Conservation (phyloP, 441 rosid species). For the Heliophila coronopifolia region DNA sequence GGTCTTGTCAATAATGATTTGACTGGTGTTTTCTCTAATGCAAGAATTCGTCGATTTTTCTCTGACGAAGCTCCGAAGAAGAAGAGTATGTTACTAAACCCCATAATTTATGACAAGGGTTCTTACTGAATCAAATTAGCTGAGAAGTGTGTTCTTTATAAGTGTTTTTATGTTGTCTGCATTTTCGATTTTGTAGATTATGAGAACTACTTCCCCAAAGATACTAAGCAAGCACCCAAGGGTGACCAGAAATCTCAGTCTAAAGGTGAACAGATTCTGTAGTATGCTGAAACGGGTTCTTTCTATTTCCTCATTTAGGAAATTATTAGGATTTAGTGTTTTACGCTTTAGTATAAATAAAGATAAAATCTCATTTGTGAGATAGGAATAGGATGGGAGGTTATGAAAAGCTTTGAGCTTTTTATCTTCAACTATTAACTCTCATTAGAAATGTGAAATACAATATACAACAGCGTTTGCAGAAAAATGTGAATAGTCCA, state of each 20-base stretch:
- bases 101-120: not conserved
- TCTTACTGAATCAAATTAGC: too few species aligned
- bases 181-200: constrained; percentile 37
- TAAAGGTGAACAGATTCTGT: constrained; percentile 38
- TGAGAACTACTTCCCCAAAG: constrained; percentile 60
- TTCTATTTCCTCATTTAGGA: not conserved
- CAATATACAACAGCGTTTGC: not conserved
- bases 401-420: constrained; percentile 1
- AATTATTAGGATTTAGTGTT: not conserved
- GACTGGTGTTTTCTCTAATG: constrained; percentile 38
- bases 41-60: constrained; percentile 35
- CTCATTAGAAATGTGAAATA: not conserved
- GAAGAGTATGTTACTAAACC: constrained; percentile 42
- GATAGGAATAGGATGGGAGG: not conserved
- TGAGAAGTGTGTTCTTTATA: not conserved
- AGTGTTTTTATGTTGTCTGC: not conserved
- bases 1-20: constrained; percentile 32
- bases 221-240: constrained; percentile 54
- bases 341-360: not conserved
- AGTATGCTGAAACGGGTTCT: not conserved
- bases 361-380: not conserved
- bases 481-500: not conserved
- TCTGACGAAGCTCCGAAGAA: constrained; percentile 58
- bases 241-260: constrained; percentile 54
- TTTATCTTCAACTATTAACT: too few species aligned